These are phyloP conservation scores for Cyphellophora attinorum DNA, from an alignment of 2,329 filamentous ascomycete species.

Conservation along the genomic window DNA sequence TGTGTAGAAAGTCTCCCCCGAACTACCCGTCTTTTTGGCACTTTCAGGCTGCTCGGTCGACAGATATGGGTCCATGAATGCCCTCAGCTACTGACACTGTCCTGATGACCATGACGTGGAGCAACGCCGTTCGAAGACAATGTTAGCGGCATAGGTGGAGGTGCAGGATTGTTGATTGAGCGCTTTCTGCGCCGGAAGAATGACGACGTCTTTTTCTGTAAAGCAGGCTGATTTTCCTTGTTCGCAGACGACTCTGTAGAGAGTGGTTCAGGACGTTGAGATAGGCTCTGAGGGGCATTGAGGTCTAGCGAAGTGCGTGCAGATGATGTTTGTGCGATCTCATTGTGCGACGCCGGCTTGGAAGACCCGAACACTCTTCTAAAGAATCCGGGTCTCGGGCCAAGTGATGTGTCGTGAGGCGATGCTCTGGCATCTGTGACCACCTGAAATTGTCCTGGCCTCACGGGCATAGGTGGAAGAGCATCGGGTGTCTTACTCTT, in stretches of 20 bases:
- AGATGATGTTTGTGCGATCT: no score
- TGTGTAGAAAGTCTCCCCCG: constrained; percentile 13
- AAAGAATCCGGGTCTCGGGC: constrained; percentile 70
- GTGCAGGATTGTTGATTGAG: constrained; percentile 58
- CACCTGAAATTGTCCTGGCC: not conserved
- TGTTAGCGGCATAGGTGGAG: constrained; percentile 47
- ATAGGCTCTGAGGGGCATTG: constrained; percentile 9
- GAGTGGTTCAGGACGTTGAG: no score
- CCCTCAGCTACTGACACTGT: constrained; percentile 75
- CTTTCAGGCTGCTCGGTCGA: constrained; percentile 20
- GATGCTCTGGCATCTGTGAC: constrained; percentile 46
- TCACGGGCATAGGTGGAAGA: constrained; percentile 9
- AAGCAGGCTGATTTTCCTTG: constrained; percentile 27
- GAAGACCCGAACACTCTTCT: constrained; percentile 79
- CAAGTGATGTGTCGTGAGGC: constrained; percentile 7
- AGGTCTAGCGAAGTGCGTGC: constrained; percentile 3
- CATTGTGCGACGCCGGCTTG: constrained; percentile 29
- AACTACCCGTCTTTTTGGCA: not conserved
- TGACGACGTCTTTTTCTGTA: constrained; percentile 86
- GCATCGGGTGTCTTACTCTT: constrained; percentile 19
- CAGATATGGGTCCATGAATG: constrained; percentile 81
- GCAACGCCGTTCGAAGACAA: constrained; percentile 33
- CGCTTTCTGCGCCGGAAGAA: constrained; percentile 94
- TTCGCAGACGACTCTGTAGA: constrained; percentile 19
- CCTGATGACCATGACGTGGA: no score